A percentile compares a stretch with the other conserved stretches of the same genome.
These are phyloP conservation scores for Boletus huronensis DNA, from an alignment of 768 basidiomycete genomes.

Conservation along the genomic window DNA sequence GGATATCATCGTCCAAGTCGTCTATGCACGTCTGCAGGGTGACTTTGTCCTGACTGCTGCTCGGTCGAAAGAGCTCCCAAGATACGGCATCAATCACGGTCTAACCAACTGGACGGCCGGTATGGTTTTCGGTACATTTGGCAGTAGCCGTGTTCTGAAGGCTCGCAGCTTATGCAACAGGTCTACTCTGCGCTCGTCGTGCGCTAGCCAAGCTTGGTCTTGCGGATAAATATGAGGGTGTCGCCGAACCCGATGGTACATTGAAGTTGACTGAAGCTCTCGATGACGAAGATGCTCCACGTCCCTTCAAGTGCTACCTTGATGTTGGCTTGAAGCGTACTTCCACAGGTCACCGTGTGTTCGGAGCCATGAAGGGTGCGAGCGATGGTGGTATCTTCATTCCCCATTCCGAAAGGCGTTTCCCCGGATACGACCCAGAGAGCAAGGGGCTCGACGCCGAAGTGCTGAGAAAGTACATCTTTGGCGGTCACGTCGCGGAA, in stretches of 20 bases:
- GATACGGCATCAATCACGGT: constrained; percentile 97
- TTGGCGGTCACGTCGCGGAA: constrained; percentile 95
- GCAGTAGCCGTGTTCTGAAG: background rate
- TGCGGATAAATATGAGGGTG: constrained; percentile 97
- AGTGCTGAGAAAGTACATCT: constrained; percentile 96
- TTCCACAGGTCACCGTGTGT: constrained; percentile 94
- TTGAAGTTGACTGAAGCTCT: constrained; percentile 78
- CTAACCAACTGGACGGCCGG: constrained; percentile 98
- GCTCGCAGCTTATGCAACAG: constrained; percentile 86
- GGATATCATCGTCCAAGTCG: constrained; percentile 91
- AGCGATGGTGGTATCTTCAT: constrained; percentile 97
- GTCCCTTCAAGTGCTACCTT: constrained; percentile 99
- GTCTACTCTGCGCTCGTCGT: constrained; percentile 91
- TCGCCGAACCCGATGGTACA: constrained; percentile 86
- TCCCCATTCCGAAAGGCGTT: constrained; percentile 95
- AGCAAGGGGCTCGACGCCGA: constrained; percentile 91
- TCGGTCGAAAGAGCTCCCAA: constrained; percentile 85
- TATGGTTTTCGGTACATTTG: constrained; percentile 31
- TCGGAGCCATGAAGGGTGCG: constrained; percentile 98
- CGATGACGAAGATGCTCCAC: constrained; percentile 88
- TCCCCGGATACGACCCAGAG: constrained; percentile 97
- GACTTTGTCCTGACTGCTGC: constrained; percentile 91
- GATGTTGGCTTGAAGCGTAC: constrained; percentile 98
- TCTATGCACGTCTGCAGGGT: constrained; percentile 96
- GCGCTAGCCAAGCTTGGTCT: constrained; percentile 93